Percentiles rank a stretch among this genome's conserved stretches.
phyloP scores from a whole-genome alignment of 495 filamentous ascomycete species.

The Chlorociboria aeruginascens region DNA sequence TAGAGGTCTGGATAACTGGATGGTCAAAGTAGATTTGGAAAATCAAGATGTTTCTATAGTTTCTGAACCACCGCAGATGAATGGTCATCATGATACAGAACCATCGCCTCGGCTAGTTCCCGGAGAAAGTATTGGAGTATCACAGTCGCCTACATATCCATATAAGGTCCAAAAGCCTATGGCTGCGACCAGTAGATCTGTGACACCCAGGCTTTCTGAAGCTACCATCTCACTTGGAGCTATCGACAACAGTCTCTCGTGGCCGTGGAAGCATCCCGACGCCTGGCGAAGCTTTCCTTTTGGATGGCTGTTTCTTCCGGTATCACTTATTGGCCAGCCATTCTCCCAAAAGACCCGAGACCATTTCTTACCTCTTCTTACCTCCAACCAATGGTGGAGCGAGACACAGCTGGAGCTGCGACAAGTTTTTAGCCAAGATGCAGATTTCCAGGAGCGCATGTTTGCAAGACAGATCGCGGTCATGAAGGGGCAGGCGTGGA shows the following conservation, averaged over 20 bases:
- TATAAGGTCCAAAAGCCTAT: slow-evolving; percentile 77
- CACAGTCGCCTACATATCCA: slow-evolving; percentile 29
- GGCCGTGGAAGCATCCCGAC: slow-evolving; percentile 99
- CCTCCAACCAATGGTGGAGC: slow-evolving; percentile 92
- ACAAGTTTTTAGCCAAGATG: slow-evolving; percentile 75
- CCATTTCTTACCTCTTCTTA: slow-evolving; percentile 88
- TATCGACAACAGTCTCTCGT: slow-evolving; percentile 95
- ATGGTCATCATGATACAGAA: slow-evolving; percentile 41
- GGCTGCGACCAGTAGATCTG: slow-evolving; percentile 56
- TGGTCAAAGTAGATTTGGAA: slow-evolving; percentile 90
- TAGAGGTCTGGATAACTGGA: slow-evolving; percentile 96
- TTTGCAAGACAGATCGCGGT: slow-evolving; percentile 93
- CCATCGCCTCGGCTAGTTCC: slow-evolving; percentile 42
- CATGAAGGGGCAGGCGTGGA: slow-evolving; percentile 99
- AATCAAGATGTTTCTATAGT: slow-evolving; percentile 72
- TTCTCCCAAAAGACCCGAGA: slow-evolving; percentile 87
- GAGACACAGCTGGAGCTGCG: slow-evolving; percentile 82
- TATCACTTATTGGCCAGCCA: slow-evolving; percentile 89
- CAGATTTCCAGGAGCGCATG: slow-evolving; percentile 97
- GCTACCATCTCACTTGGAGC: slow-evolving; percentile 72
- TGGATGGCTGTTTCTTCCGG: slow-evolving; percentile 95
- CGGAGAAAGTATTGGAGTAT: slow-evolving; percentile 23
- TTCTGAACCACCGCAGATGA: slow-evolving; percentile 65
- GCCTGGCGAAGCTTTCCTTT: slow-evolving; percentile 89
- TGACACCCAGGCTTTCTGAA: slow-evolving; percentile 37